Base-by-base conservation (phyloP, 164 flowering plant genomes). In the Tetrastigma voinierianum region DNA sequence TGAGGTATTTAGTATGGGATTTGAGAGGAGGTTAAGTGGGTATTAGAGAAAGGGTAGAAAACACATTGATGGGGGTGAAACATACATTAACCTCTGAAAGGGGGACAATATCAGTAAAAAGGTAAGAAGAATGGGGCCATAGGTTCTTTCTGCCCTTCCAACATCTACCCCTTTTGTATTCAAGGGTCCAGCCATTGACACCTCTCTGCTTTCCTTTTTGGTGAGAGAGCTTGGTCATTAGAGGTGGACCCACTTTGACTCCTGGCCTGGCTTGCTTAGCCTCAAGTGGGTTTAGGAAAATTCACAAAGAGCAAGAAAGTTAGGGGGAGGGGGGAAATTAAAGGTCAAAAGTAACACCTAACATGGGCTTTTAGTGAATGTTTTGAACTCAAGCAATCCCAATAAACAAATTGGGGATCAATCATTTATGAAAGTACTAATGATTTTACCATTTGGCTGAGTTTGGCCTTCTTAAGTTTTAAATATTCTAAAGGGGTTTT, bases 181-280 rank as follows among this genome's bases (percentile, higher is more conserved):
- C 10, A 53, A 55, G 25, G 57, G 55, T 49, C 49, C 54, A 11
- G 14, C 43, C 18, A 43, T 25, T 48, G 71, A 53, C 12, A 45
- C 51, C 32, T n/a, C 32, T 44, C 16, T 20, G 21, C 10, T 16
- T 23, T 57, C 2, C 53, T 53, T 52, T 61, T 65, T 59, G 54
- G 5, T 59, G 61, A 51, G 61, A 51, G 68, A 54, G 68, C 62
- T 59, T 54, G 51, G 64, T 71, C 73, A 70, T 70, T 57, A 46
- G 32, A 3, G 45, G 14, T 54, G 74, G 74, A 65, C 69, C 74
- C 74, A 65, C 69, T 71, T 71, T 71, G 69, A 66, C 69, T 23
- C 46, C 46, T 47, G 66, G 69, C 69, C 63, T 65, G 19, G 61
- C 65, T 25, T 48, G 46, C 25, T 48, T 43, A 21, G 54, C 55